Evolutionary conservation across 306 rosid genomes (phyloP).

Genomic region (Ochetophila trinervis): DNA sequence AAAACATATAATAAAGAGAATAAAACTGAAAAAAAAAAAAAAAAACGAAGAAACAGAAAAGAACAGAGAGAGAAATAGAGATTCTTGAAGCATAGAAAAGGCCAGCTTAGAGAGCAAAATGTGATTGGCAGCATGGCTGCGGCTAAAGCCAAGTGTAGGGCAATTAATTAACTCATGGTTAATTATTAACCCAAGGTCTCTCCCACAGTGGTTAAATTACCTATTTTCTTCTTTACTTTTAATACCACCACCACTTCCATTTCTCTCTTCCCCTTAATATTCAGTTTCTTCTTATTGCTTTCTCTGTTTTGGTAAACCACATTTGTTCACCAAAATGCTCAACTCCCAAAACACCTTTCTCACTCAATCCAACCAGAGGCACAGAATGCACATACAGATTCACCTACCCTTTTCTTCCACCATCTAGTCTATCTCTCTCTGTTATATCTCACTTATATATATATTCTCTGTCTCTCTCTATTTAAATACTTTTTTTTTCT

Average conservation of each 20-base stretch:
- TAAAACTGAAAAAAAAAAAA: too few relatives aligned
- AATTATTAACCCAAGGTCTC: constrained; percentile 27
- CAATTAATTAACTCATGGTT: constrained; percentile 50
- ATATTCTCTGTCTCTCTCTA: background rate
- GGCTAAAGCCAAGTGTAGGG: constrained; percentile 67
- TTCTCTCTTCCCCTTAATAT: constrained; percentile 12
- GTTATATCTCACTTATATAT: background rate
- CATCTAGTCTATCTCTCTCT: constrained; percentile 1
- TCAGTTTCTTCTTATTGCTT: constrained; percentile 13
- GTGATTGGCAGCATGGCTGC: constrained; percentile 89
- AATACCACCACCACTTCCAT: background rate
- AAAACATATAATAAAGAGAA: too few relatives aligned
- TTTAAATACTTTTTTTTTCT: too few relatives aligned
- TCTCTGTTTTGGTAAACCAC: constrained; percentile 73
- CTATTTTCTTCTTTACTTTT: background rate
- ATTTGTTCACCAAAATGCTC: constrained; percentile 56
- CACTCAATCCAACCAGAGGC: background rate
- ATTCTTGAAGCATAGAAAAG: constrained; percentile 21
- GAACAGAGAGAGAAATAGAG: constrained; percentile 3
- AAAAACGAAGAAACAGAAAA: too few relatives aligned
- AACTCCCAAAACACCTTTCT: constrained; percentile 12
- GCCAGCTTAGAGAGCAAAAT: constrained; percentile 33
- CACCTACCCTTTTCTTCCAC: constrained; percentile 7
- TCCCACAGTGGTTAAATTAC: constrained; percentile 28
- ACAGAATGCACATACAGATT: background rate